Evolutionary conservation across 2,329 filamentous ascomycete genomes (phyloP).

Genomic region (Cercospora sp.): DNA sequence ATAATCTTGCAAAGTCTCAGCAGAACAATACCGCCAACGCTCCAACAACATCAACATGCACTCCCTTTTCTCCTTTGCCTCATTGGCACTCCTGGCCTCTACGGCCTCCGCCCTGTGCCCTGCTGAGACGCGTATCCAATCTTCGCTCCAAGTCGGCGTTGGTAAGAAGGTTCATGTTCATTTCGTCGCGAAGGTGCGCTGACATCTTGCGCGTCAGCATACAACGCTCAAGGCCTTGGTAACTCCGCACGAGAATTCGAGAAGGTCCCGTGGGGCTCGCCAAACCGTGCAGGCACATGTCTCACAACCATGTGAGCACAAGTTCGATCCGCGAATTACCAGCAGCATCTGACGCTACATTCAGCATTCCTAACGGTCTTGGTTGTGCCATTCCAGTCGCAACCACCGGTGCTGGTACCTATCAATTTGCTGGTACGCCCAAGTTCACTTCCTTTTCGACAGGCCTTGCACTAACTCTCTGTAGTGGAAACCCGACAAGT

Average conservation of each 20-base stretch:
- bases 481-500: conserved; percentile 21
- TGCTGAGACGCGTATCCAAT: conserved; percentile 8
- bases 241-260: conserved; percentile 12
- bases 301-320: conserved; percentile 10
- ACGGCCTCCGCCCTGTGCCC: background rate
- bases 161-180: background rate
- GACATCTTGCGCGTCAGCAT: conserved; percentile 7
- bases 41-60: background rate
- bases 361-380: conserved; percentile 21
- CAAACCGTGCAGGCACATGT: conserved; percentile 17
- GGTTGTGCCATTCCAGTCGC: conserved; percentile 20
- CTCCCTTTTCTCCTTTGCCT: background rate
- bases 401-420: conserved; percentile 23
- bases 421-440: conserved; percentile 15
- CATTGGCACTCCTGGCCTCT: background rate
- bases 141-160: conserved; percentile 6
- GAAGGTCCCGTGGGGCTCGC: conserved; percentile 21
- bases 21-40: background rate
- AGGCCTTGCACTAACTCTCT: too few relatives aligned
- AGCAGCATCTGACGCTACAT: background rate
- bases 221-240: conserved; percentile 13
- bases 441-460: too few relatives aligned
- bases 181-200: background rate
- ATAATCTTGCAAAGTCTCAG: background rate
- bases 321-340: too few relatives aligned